Base-by-base conservation (phyloP, 2,329 filamentous ascomycete species). In the Ophiostoma novo-ulmi region DNA sequence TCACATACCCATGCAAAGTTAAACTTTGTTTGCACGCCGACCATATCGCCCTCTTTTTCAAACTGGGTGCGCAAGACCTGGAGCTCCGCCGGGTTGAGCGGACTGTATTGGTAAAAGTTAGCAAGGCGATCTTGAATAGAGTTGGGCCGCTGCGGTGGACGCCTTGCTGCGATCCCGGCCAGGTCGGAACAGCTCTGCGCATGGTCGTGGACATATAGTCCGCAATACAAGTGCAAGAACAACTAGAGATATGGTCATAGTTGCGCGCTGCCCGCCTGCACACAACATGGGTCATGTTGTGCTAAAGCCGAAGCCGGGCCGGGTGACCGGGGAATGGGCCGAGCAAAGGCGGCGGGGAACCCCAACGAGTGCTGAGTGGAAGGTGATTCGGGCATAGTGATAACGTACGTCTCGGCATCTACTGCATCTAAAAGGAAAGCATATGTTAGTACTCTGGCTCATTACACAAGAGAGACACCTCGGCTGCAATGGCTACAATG, bases 11-110 rank as follows among this genome's bases (percentile, higher is more conserved):
- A 99, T 78, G 95, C 94, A 80, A 94, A 98, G 88, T 99, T 99
- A 87, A 99, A 99, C 80, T 98, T 98, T 73, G 95, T 99, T 81
- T 99, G 95, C 58, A 99, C 88, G 72, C 94, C 94, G 73, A 97
- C 94, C 84, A 97, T 96, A 77, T 97, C 92, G 75, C 94, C 95
- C 82, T 99, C 95, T 79, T 97, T 97, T 79, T 98, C 94, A 80
- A 95, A 99, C 80, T 99, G 95, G 72, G 92, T 85, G 74, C 94
- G 92, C 70, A 99, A 86, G 73, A 98, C 95, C 80, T 94, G 89
- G 72, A 99, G 90, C 81, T 99, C 95, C 68, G 92, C 91, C 71
- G 92, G 88, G 82, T 95, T 96, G 74, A 99, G 87, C 75, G 95
- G 92, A 78, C 93, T 95, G 76, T 70, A 8, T 14, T 17, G 36